Evolutionary conservation across 768 basidiomycete genomes (phyloP), one percentile per base, ranked within the genome.

Genomic region (Podaxis sp.): DNA sequence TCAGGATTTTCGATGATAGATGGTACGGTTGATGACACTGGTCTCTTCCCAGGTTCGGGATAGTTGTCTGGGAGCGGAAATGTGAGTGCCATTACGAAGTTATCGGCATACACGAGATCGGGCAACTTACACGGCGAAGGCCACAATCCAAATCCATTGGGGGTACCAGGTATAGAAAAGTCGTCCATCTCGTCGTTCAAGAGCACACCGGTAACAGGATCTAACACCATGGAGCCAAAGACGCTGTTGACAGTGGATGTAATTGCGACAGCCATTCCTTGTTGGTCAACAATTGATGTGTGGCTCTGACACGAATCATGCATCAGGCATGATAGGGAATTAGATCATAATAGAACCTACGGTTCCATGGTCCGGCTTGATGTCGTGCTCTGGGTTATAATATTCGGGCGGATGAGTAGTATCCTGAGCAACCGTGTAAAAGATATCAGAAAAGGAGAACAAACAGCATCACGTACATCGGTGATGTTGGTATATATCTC

Each of bases 141-240:
- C 76, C 77, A 86, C 52, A 96, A 75, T 0, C 91, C 94, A 69
- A 94, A 96, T 2, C 79, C 85, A 67, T 97, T 96, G 5, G 93
- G 84, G n/a, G 75, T 73, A 2, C 91, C 94, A 1, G 95, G 96
- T 0, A 79, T 88, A 11, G 94, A 91, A 72, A 98, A 98, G 73
- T 98, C 96, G 65, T 94, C 93, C 91, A 94, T 92, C 84, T 96
- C 93, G 69, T 98, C 87, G 68, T 98, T 98, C 46, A 98, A 74
- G 55, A 98, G 82, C 29, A 98, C 81, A 0, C 96, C 96, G 0
- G 95, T 97, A 56, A 86, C 82, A 0, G 90, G 83, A 73, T 96
- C 94, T 66, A 96, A 79, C 1, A 98, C 91, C 61, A 82, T 84
- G 2, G 93, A 95, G 15, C 96, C 96, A 73, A 96, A 98, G 17